A percentile compares a stretch with the other conserved stretches of the same genome.
Conservation (phyloP, 768 basidiomycete genomes). For the Russula vinacea region DNA sequence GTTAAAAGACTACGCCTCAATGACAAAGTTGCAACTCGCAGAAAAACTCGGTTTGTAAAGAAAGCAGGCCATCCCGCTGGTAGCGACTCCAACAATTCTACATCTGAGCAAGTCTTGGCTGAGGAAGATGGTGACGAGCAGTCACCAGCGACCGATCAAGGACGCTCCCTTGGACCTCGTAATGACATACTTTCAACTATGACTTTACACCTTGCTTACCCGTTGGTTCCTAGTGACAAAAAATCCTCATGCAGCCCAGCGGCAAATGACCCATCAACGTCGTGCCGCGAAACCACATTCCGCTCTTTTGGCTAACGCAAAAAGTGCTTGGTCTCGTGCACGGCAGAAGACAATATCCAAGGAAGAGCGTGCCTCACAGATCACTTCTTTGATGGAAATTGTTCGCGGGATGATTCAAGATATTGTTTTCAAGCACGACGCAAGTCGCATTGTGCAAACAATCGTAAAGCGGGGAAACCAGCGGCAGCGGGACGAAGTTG, state of each 20-base stretch:
- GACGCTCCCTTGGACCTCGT: not conserved
- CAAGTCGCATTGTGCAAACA: constrained; percentile 79
- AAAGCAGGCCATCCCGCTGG: not conserved
- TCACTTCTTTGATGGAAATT: constrained; percentile 68
- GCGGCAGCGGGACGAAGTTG: constrained; percentile 74
- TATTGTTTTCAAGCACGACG: constrained; percentile 88
- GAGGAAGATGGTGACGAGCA: constrained; percentile 35
- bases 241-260: constrained; percentile 73
- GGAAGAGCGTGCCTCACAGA: constrained; percentile 69
- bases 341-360: constrained; percentile 67
- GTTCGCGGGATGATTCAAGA: constrained; percentile 82
- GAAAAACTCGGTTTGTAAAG: not conserved
- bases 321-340: constrained; percentile 73
- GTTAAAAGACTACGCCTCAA: constrained; percentile 11
- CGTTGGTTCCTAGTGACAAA: constrained; percentile 45
- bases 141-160: constrained; percentile 3
- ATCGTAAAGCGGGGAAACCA: constrained; percentile 78
- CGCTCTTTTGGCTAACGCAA: constrained; percentile 62
- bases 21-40: not conserved
- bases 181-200: not conserved
- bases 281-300: constrained; percentile 78
- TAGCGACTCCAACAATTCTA: constrained; percentile 1
- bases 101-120: constrained; percentile 1
- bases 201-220: not conserved
- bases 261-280: constrained; percentile 61